Base-by-base conservation (phyloP, 2,329 filamentous ascomycete genomes). In the Colletotrichum tropicale region DNA sequence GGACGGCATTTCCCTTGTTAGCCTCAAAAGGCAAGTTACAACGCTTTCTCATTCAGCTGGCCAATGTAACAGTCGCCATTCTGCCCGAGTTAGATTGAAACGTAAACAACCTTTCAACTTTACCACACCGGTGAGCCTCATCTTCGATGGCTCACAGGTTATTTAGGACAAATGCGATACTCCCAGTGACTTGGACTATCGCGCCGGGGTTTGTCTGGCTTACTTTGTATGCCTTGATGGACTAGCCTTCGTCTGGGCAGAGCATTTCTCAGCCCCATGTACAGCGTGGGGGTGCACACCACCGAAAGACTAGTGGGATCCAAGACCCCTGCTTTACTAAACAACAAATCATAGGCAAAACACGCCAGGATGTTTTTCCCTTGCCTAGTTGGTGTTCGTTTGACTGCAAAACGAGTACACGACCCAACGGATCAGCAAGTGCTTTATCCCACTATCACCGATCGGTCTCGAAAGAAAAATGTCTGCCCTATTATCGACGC, bases 271-370 rank as follows among this genome's bases (percentile, higher is more conserved):
- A 21, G 3, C 18, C n/a, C n/a, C 43, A 52, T 21, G 43, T 52
- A 21, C 18, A 13, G 43, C 43, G 6, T 52, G 18, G 43, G n/a
- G 43, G 43, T 21, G n/a, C 43, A 4, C n/a, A 13, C 43, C n/a
- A 21, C n/a, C 16, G 10, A 52, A n/a, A 52, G 43, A 52, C 43
- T 52, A 10, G 12, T 48, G n/a, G 21, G n/a, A 13, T 8, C 10
- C 10, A 21, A 21, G n/a, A 13, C 6, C n/a, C 21, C 43, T 8
- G 10, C 10, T 21, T 21, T 12, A 21, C n/a, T 21, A 13, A 21
- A 7, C 0, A 21, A n/a, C 4, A 0, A 1, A 21, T 13, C n/a
- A 21, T 7, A 4, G n/a, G n/a, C 0, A 12, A 52, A 52, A n/a
- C n/a, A 8, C 0, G 43, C 6, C 13, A 13, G 43, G 3, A n/a